Conservation (phyloP, 2,329 filamentous ascomycete species). For the Penicillium sp. region DNA sequence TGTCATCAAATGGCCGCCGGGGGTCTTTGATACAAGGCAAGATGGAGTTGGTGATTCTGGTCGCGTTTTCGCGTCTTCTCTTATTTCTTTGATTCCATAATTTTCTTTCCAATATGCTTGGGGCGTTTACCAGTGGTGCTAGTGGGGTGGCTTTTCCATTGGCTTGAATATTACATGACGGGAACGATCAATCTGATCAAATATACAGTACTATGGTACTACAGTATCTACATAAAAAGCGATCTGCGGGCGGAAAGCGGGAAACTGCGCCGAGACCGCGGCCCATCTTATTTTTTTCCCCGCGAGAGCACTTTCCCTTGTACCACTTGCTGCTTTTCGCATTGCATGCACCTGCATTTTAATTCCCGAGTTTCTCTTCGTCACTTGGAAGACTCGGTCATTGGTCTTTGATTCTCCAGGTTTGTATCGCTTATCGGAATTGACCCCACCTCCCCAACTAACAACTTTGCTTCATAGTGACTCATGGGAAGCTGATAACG, state of each 20-base stretch:
- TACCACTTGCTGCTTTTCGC: neutral
- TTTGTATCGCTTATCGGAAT: neutral
- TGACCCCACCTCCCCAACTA: slow-evolving; percentile 1
- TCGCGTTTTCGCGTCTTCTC: slow-evolving; percentile 6
- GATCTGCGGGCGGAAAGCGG: slow-evolving; percentile 13
- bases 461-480: slow-evolving; percentile 18
- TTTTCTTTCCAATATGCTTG: slow-evolving; percentile 3
- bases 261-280: slow-evolving; percentile 13
- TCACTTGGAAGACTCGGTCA: neutral
- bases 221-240: neutral
- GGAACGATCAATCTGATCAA: neutral
- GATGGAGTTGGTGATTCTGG: slow-evolving; percentile 28
- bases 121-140: slow-evolving; percentile 19
- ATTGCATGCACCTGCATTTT: neutral
- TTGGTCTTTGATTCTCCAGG: neutral
- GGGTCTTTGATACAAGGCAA: slow-evolving; percentile 21
- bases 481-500: slow-evolving; percentile 12
- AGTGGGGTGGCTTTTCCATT: slow-evolving; percentile 7
- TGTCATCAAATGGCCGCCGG: slow-evolving; percentile 17
- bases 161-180: slow-evolving; percentile 22
- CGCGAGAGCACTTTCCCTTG: slow-evolving; percentile 13
- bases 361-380: neutral
- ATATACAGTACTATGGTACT: neutral
- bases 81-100: neutral
- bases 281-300: slow-evolving; percentile 16